These are phyloP conservation scores for Suhomyces bribrorum DNA, from an alignment of 1,139 yeast genomes.

Conservation along the genomic window DNA sequence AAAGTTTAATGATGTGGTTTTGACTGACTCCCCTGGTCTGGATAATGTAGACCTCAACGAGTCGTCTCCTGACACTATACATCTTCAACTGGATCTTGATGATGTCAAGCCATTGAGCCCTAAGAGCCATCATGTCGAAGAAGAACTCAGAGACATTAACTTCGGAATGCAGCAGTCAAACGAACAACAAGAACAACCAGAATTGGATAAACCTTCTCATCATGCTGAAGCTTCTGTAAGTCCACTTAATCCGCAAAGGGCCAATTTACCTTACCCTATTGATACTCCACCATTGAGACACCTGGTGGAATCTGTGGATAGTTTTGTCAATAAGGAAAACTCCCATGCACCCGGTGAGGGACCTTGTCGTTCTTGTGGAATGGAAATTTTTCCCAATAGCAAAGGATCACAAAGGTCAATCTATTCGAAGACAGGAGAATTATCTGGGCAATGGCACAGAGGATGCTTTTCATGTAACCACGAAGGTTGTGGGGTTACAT, in stretches of 20 bases:
- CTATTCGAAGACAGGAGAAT: constrained; percentile 77
- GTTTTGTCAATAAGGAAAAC: constrained; percentile 1
- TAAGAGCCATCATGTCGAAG: constrained; percentile 31
- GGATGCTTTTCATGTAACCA: constrained; percentile 72
- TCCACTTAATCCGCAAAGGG: constrained; percentile 7
- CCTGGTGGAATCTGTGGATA: constrained; percentile 1
- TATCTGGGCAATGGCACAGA: constrained; percentile 95
- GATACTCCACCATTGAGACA: constrained; percentile 7
- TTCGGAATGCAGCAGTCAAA: constrained; percentile 16
- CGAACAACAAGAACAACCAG: not conserved
- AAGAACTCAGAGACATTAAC: constrained; percentile 32
- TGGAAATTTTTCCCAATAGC: constrained; percentile 49
- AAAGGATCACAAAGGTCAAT: constrained; percentile 46
- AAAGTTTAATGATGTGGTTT: constrained; percentile 6
- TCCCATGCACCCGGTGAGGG: constrained; percentile 64
- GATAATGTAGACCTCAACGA: constrained; percentile 10
- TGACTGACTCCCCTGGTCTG: constrained; percentile 7
- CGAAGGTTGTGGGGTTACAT: constrained; percentile 52
- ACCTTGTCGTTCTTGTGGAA: constrained; percentile 68
- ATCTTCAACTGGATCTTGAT: constrained; percentile 5
- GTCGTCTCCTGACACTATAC: constrained; percentile 9
- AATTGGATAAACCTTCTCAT: not conserved
- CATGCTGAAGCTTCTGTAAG: constrained; percentile 10
- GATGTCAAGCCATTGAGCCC: constrained; percentile 34
- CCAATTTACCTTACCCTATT: constrained; percentile 9